Percentiles rank a stretch among this genome's conserved stretches.
Conservation (phyloP, 139 green algal species). For the Coccomyxa sp. region DNA sequence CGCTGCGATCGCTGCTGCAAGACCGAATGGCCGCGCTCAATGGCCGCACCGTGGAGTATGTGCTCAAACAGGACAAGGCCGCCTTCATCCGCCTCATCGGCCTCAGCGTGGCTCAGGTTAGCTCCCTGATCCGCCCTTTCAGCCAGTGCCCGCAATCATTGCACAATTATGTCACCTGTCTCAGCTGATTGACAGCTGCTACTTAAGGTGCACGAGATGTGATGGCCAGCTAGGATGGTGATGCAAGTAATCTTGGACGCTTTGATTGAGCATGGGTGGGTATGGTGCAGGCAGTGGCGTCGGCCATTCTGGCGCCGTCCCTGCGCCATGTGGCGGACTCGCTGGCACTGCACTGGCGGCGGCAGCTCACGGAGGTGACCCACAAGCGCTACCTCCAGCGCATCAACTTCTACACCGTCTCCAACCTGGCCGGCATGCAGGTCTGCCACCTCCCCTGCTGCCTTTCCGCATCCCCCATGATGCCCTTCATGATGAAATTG, state of each 20-base stretch:
- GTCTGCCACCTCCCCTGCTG: background rate
- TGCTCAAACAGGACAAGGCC: conserved; percentile 59
- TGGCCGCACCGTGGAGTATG: conserved; percentile 59
- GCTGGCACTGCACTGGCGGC: conserved; percentile 61
- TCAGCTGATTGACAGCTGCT: too few species aligned
- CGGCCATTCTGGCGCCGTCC: conserved; percentile 60
- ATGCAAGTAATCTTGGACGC: too few species aligned
- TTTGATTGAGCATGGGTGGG: too few species aligned
- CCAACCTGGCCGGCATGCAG: conserved; percentile 44
- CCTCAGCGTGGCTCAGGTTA: conserved; percentile 27
- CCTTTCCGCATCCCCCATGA: background rate
- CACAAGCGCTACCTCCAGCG: conserved; percentile 50
- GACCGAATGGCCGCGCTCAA: conserved; percentile 71
- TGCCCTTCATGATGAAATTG: too few species aligned
- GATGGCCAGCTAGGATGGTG: too few species aligned
- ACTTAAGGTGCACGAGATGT: too few species aligned
- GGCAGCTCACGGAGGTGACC: conserved; percentile 42
- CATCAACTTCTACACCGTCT: conserved; percentile 51
- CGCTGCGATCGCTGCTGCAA: conserved; percentile 55
- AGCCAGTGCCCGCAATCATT: background rate
- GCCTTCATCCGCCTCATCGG: conserved; percentile 48
- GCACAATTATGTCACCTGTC: background rate
- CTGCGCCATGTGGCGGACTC: conserved; percentile 55
- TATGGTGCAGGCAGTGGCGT: conserved; percentile 42
- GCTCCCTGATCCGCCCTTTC: background rate